Base-by-base conservation (phyloP, 2,329 filamentous ascomycete genomes). In the Didymella sp. region DNA sequence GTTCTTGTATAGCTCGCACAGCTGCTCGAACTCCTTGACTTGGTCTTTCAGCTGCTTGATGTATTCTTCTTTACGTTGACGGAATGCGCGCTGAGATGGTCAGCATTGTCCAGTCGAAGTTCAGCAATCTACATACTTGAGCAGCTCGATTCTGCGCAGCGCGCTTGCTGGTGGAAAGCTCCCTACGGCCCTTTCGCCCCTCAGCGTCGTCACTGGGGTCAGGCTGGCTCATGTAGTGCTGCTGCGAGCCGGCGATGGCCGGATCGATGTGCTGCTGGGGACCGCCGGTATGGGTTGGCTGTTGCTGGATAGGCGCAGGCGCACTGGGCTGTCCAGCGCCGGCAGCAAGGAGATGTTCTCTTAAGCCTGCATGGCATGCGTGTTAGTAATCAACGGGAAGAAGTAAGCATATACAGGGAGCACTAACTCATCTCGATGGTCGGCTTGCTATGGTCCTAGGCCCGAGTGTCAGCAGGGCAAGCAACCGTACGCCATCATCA, bases 41-140 rank as follows among this genome's bases (percentile, higher is more conserved):
- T 98, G 91, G 73, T 95, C 90, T 78, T 99, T 95, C 6, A 99
- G 85, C 76, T 96, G 96, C 81, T 96, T 96, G 77, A 99, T 99
- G 76, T 99, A 97, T 42, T 91, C 91, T 78, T 99, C 95, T 76
- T 99, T 99, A 61, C 95, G 90, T 79, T 98, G 93, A 38, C 95
- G 91, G 79, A 99, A 99, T 38, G 95, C 95, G 75, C 95, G 87
- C 94, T 99, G 64, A 21, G 8, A 17, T 13, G 4, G 63, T 73
- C 56, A 74, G 69, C 63, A 64, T 11, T 17, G 27, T 51, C 56
- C 64, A 54, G 59, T 49, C 52, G 27, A 42, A 41, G 9, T 4
- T 15, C 9, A 25, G 17, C 43, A 13, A 56, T 30, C 41, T 7
- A 54, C 60, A 11, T 84, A 97, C 95, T 87, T 99, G 95, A 51